Conservation (phyloP, 345 rosid species). For the Salix arbutifolia region DNA sequence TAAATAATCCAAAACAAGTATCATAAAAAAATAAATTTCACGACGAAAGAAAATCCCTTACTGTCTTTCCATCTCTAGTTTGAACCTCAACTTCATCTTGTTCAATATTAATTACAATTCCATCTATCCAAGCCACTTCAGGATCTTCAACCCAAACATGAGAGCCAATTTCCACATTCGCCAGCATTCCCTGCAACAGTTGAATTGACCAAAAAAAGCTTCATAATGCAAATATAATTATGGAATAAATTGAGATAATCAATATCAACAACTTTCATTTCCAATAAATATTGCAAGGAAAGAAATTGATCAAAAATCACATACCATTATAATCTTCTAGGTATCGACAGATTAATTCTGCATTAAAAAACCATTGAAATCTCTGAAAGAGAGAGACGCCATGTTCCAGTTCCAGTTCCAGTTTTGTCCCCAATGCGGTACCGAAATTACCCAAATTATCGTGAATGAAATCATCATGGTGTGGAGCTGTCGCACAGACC, state of each 20-base stretch:
- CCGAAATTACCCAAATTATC: neutral
- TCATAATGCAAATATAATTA: too few species aligned
- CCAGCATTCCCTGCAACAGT: conserved; percentile 33
- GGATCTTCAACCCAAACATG: conserved; percentile 78
- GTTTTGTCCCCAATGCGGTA: neutral
- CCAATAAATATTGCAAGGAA: too few species aligned
- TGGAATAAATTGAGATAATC: too few species aligned
- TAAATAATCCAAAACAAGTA: neutral
- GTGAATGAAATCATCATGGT: too few species aligned
- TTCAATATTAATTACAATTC: conserved; percentile 48
- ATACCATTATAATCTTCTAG: neutral
- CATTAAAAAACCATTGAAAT: neutral
- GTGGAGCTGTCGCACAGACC: neutral
- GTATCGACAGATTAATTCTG: neutral
- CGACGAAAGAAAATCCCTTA: conserved; percentile 11
- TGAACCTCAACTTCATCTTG: conserved; percentile 60
- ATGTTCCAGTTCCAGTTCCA: neutral
- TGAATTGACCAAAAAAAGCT: neutral
- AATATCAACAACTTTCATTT: too few species aligned
- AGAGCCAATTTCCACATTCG: conserved; percentile 48
- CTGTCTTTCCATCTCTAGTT: conserved; percentile 47
- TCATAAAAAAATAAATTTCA: neutral
- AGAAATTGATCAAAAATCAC: conserved; percentile 19
- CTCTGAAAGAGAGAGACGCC: too few species aligned
- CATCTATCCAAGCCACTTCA: conserved; percentile 61